These are phyloP conservation scores for Zygnema circumcarinatum DNA, from an alignment of 139 green algal genomes.

Conservation along the genomic window DNA sequence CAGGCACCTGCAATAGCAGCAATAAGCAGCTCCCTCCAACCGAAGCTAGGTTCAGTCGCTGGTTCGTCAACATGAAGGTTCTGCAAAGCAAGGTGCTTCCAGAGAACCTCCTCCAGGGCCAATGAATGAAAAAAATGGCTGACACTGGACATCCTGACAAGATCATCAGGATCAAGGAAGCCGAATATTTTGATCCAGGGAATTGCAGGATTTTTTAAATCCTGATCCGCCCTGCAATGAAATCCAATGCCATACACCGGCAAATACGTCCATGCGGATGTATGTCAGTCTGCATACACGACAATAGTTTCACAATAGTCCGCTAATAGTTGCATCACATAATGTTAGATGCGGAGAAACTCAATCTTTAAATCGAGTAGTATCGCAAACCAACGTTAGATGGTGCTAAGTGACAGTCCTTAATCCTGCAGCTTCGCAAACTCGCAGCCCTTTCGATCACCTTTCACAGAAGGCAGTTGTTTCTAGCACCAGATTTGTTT, in stretches of 20 bases:
- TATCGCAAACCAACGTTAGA: too few relatives aligned
- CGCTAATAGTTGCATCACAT: too few relatives aligned
- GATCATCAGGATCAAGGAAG: constrained; percentile 13
- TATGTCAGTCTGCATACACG: too few relatives aligned
- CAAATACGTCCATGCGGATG: too few relatives aligned
- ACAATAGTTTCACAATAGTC: neutral
- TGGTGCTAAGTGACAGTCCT: too few relatives aligned
- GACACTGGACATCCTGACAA: constrained; percentile 9
- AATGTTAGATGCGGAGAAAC: too few relatives aligned
- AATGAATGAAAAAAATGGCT: constrained; percentile 15
- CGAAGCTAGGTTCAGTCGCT: neutral
- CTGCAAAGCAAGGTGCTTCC: constrained; percentile 5
- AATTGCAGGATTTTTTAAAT: neutral
- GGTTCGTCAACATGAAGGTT: neutral
- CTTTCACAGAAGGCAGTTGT: neutral
- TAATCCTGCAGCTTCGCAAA: neutral
- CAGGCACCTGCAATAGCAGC: constrained; percentile 15
- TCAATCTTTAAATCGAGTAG: too few relatives aligned
- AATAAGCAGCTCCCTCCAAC: constrained; percentile 16
- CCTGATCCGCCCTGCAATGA: neutral
- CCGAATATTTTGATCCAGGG: constrained; percentile 31
- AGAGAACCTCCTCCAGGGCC: constrained; percentile 17
- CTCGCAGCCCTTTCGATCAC: neutral
- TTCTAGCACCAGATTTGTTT: neutral
- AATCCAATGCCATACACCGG: neutral